Conservation (phyloP, 1,284 basidiomycete genomes). For the Tetrapyrgos nigripes region DNA sequence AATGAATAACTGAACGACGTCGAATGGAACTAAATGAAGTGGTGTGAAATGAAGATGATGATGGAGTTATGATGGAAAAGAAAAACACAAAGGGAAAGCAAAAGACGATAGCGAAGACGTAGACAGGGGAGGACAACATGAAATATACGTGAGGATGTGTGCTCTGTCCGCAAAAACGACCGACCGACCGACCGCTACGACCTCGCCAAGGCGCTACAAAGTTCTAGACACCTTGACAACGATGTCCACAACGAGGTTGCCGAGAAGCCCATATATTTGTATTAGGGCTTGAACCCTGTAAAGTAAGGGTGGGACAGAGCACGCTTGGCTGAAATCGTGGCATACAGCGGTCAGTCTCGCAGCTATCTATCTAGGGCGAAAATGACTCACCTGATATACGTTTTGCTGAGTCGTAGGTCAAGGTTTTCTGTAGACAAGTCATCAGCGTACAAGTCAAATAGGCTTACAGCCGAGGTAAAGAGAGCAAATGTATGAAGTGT, state of each 20-base stretch:
- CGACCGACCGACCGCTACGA: neutral
- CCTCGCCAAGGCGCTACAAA: neutral
- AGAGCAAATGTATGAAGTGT: neutral
- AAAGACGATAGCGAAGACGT: conserved; percentile 10
- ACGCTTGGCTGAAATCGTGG: conserved; percentile 71
- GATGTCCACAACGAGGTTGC: neutral
- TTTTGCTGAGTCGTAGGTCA: conserved; percentile 93
- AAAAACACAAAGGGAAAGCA: conserved; percentile 14
- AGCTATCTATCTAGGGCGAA: neutral
- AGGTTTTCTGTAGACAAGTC: conserved; percentile 62
- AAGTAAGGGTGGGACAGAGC: conserved; percentile 88
- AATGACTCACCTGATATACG: conserved; percentile 82
- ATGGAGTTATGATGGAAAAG: neutral
- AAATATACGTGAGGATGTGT: neutral
- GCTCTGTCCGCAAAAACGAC: neutral
- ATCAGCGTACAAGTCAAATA: neutral
- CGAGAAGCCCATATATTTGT: neutral
- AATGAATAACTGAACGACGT: neutral
- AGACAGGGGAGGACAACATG: neutral
- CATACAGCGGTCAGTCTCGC: too few relatives aligned
- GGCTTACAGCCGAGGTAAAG: too few relatives aligned
- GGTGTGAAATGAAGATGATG: too few relatives aligned
- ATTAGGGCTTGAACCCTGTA: conserved; percentile 49
- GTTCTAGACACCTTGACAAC: neutral
- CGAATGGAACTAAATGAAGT: too few relatives aligned